These are phyloP conservation scores for Geotrichum carabidarum DNA, from an alignment of 1,139 yeast species.

Conservation along the genomic window DNA sequence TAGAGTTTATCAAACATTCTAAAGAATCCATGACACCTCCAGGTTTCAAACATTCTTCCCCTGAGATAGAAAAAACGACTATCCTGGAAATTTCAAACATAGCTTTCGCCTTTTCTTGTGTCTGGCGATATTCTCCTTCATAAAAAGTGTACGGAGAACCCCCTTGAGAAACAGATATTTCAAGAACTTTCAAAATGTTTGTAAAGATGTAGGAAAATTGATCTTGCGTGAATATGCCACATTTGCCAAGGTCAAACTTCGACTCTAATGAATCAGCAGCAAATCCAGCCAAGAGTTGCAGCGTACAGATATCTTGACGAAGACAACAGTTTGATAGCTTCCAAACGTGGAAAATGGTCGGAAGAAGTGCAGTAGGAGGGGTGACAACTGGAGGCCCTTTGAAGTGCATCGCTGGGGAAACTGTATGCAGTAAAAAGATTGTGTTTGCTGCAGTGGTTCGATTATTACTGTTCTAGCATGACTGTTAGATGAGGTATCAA, in stretches of 20 bases:
- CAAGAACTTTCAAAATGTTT: conserved; percentile 38
- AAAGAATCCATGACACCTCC: conserved; percentile 54
- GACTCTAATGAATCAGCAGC: conserved; percentile 45
- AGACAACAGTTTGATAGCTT: conserved; percentile 52
- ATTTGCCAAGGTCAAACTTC: conserved; percentile 39
- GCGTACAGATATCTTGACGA: conserved; percentile 60
- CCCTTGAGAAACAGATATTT: conserved; percentile 39
- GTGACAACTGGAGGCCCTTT: conserved; percentile 19
- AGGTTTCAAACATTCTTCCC: conserved; percentile 39
- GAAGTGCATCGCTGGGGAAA: conserved; percentile 30
- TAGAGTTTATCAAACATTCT: conserved; percentile 55
- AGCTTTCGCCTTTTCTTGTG: conserved; percentile 29
- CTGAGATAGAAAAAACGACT: conserved; percentile 57
- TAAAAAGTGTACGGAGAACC: conserved; percentile 36
- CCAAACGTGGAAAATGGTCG: conserved; percentile 75
- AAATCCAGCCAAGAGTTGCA: conserved; percentile 61
- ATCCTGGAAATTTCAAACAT: conserved; percentile 48
- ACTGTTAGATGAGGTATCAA: conserved; percentile 7
- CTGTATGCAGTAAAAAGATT: conserved; percentile 12
- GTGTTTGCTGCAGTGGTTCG: conserved; percentile 12
- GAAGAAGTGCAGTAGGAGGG: conserved; percentile 33
- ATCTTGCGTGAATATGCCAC: conserved; percentile 57
- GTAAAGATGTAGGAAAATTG: conserved; percentile 60
- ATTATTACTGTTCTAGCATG: conserved; percentile 10
- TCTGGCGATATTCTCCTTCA: conserved; percentile 24